These are phyloP conservation scores for Neofusicoccum umdonicola DNA, from an alignment of 2,329 filamentous ascomycete genomes.

Conservation along the genomic window DNA sequence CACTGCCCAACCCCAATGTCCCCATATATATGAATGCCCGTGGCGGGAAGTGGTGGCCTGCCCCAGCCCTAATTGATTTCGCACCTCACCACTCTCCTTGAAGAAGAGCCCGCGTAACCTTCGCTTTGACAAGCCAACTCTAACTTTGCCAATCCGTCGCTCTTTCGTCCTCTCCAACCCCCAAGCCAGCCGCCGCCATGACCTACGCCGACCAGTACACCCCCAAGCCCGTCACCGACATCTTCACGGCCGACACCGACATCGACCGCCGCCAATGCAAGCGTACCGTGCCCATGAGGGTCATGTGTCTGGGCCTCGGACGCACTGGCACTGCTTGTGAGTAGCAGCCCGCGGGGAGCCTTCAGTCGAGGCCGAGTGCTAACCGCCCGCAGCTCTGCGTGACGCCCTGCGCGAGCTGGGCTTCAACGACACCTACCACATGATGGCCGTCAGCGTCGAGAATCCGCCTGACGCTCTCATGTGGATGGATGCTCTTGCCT, in stretches of 20 bases:
- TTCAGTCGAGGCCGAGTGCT: conserved; percentile 25
- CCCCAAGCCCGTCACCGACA: conserved; percentile 54
- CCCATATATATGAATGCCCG: conserved; percentile 14
- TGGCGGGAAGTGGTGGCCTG: conserved; percentile 13
- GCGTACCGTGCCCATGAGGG: conserved; percentile 68
- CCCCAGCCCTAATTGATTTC: conserved; percentile 9
- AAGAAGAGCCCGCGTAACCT: not conserved
- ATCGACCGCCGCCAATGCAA: conserved; percentile 66
- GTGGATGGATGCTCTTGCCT: conserved; percentile 67
- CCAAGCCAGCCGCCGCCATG: not conserved
- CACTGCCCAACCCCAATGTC: conserved; percentile 11
- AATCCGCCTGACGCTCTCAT: conserved; percentile 66
- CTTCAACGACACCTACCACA: conserved; percentile 33
- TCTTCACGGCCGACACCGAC: conserved; percentile 65
- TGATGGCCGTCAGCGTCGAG: conserved; percentile 68
- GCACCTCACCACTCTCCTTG: conserved; percentile 1
- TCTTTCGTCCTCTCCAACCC: not conserved
- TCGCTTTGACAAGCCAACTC: not conserved
- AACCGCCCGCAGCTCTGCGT: conserved; percentile 51
- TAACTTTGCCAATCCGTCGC: not conserved
- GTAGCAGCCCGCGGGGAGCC: conserved; percentile 35
- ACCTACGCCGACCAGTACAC: conserved; percentile 30
- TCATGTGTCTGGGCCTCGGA: conserved; percentile 67
- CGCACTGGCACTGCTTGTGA: conserved; percentile 69
- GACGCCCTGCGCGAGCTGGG: conserved; percentile 30